Conservation (phyloP, 176 grass and related monocot genomes). For the Rhynchospora tenuis region DNA sequence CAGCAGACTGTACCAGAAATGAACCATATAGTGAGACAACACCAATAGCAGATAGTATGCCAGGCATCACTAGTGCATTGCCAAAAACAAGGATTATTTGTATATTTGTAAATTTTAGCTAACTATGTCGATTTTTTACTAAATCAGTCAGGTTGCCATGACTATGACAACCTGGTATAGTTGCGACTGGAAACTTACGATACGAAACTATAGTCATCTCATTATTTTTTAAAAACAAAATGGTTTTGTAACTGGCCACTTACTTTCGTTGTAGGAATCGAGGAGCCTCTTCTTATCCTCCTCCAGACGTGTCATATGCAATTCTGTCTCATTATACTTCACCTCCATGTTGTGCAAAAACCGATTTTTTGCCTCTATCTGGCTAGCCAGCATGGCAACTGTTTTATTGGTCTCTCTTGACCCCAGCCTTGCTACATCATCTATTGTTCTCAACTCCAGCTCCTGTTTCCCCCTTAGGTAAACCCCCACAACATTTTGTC, state of each 20-base stretch:
- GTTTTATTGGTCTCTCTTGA: slow-evolving; percentile 15
- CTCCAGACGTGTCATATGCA: neutral
- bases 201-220: neutral
- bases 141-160: neutral
- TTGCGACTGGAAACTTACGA: neutral
- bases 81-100: neutral
- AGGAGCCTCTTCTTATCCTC: slow-evolving; percentile 24
- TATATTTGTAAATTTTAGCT: neutral
- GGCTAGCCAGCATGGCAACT: slow-evolving; percentile 11
- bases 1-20: neutral
- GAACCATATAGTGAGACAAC: neutral
- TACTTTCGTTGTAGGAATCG: slow-evolving; percentile 24
- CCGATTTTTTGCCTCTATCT: slow-evolving; percentile 20
- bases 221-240: neutral
- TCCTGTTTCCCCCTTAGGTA: slow-evolving; percentile 11
- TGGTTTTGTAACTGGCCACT: neutral
- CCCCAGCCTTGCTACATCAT: slow-evolving; percentile 16
- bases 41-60: neutral
- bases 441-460: slow-evolving; percentile 13
- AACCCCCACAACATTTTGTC: neutral
- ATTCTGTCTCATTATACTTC: slow-evolving; percentile 15
- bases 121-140: neutral
- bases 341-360: slow-evolving; percentile 10
- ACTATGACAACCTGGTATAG: neutral
- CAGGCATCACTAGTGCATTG: neutral